Evolutionary conservation across 2,329 filamentous ascomycete genomes (phyloP).

Genomic region (Fusarium staphyleae): DNA sequence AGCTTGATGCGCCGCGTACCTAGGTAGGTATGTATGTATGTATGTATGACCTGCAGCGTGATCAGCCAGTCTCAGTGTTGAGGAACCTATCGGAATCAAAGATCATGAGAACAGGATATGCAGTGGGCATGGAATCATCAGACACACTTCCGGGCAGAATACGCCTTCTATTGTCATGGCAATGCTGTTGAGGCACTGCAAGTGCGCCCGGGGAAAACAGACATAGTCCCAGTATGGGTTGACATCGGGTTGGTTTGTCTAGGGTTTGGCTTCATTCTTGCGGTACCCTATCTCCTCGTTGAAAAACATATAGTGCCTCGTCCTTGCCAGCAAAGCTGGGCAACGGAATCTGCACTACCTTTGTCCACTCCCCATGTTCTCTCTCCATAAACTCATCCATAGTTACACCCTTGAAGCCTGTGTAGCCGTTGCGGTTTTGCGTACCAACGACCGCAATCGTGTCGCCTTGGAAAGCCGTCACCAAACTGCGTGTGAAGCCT

Average conservation of each 20-base stretch:
- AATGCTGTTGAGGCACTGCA: too few species aligned
- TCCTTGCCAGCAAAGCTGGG: constrained; percentile 81
- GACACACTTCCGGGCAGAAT: too few species aligned
- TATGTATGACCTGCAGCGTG: too few species aligned
- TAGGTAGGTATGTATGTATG: background rate
- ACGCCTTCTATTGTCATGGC: too few species aligned
- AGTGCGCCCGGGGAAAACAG: background rate
- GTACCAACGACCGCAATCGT: constrained; percentile 76
- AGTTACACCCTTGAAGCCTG: constrained; percentile 68
- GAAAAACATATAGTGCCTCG: constrained; percentile 75
- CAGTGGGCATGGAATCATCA: too few species aligned
- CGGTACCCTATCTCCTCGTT: constrained; percentile 53
- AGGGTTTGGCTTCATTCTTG: constrained; percentile 8
- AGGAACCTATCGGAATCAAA: too few species aligned
- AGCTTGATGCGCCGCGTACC: background rate
- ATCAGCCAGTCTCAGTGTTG: too few species aligned
- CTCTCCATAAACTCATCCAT: constrained; percentile 71
- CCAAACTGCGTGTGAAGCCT: constrained; percentile 68
- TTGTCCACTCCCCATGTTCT: constrained; percentile 64
- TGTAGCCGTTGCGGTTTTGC: constrained; percentile 78
- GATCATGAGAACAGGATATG: too few species aligned
- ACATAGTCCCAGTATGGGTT: background rate
- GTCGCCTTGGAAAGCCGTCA: constrained; percentile 68
- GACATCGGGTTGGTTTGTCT: background rate
- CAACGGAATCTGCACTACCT: constrained; percentile 69